These are phyloP conservation scores for Fusarium anguioides DNA, from an alignment of 2,329 filamentous ascomycete genomes.

Conservation along the genomic window DNA sequence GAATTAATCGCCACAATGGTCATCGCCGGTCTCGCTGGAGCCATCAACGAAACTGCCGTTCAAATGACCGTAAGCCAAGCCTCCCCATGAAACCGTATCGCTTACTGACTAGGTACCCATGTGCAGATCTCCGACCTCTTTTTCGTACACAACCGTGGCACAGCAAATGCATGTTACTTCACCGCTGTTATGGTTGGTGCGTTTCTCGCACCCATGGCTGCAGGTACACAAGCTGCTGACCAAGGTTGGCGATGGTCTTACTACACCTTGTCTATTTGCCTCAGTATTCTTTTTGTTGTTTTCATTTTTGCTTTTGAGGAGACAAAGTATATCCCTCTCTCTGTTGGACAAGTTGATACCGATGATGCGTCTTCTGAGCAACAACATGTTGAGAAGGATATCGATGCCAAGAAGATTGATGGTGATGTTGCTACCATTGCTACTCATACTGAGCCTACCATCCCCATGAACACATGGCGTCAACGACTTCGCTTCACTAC, in stretches of 20 bases:
- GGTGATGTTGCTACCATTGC: neutral
- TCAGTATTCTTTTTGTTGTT: constrained; percentile 39
- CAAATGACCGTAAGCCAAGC: constrained; percentile 52
- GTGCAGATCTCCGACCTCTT: constrained; percentile 48
- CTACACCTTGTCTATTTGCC: constrained; percentile 37
- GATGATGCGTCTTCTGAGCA: neutral
- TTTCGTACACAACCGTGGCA: constrained; percentile 48
- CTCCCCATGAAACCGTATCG: too few species aligned
- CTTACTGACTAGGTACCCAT: neutral
- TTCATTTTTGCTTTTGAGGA: constrained; percentile 46
- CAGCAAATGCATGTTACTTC: constrained; percentile 49
- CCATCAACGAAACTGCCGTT: constrained; percentile 53
- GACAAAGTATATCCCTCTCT: constrained; percentile 46
- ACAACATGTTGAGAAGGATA: neutral
- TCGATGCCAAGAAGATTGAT: constrained; percentile 2
- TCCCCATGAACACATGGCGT: constrained; percentile 34
- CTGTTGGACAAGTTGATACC: neutral
- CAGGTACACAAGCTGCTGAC: constrained; percentile 38
- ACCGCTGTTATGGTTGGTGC: constrained; percentile 47
- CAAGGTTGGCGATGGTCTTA: constrained; percentile 46
- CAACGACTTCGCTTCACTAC: constrained; percentile 38
- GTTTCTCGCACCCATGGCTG: constrained; percentile 48
- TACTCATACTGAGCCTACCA: neutral
- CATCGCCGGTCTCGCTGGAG: constrained; percentile 50
- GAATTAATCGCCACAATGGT: constrained; percentile 45